Evolutionary conservation across 805 yeast species (phyloP), one percentile per base, ranked within the genome.

Genomic region (Yarrowia phangngaensis): DNA sequence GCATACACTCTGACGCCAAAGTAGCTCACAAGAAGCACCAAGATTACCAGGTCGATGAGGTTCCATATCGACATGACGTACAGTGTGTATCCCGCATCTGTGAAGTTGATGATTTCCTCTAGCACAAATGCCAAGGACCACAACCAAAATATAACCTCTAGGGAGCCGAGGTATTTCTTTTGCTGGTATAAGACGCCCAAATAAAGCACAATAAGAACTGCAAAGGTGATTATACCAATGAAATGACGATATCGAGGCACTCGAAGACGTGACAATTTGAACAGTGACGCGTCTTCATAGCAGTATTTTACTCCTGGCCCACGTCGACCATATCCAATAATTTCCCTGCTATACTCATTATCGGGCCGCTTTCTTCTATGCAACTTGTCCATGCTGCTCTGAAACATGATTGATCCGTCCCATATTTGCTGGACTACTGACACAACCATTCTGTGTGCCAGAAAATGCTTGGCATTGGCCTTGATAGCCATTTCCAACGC

Each of bases 1-100:
- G 60, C 57, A n/a, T 55, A 24, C 3, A 50, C 41, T 16, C 67
- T 47, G 13, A 60, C 47, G 8, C 45, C 45, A 11, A 58, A 54
- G 49, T 65, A 67, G 8, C 52, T 41, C 32, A 71, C 65, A 8
- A 76, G 64, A 13, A 75, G 59, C 2, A 64, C 38, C 26, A 71
- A 59, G 7, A 75, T 66, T 19, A 66, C 56, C 30, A 72, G 62
- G 54, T 76, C 81, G 50, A 74, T 62, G 52, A 72, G 64, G 31
- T 73, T 74, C 81, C 81, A 76, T n/a, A 76, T 60, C 14, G 76
- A 70, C 55, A 72, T 65, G 45, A 68, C 71, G 52, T 74, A 67
- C 15, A 74, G 70, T 27, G 64, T 64, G 52, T 63, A 66, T 48
- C 78, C 76, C 7, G 75, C 74, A 38, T 68, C 70, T 13, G 60